These are phyloP conservation scores for Elaeis oleifera DNA, from an alignment of 202 grass and related monocot genomes.

Conservation along the genomic window DNA sequence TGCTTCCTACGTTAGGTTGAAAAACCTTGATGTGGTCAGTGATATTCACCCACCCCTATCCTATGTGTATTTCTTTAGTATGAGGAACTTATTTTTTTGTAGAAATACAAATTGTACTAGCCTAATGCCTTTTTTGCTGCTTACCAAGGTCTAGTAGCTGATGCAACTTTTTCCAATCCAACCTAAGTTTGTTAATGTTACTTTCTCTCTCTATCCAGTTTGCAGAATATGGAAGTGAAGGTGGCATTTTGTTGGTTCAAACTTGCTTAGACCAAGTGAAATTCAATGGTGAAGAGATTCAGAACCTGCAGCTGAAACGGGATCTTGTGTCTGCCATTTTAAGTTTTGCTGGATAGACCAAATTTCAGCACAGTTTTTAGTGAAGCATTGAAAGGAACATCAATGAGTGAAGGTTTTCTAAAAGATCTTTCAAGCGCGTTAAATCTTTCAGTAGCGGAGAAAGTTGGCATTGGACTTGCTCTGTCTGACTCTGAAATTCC, in stretches of 20 bases:
- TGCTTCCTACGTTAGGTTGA: no score
- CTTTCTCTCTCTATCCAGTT: slow-evolving; percentile 37
- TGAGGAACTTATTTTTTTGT: no score
- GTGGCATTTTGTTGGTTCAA: slow-evolving; percentile 57
- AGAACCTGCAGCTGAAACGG: slow-evolving; percentile 28
- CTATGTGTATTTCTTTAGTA: no score
- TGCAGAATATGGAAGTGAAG: slow-evolving; percentile 56
- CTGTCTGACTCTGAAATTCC: slow-evolving; percentile 68
- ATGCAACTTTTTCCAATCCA: not conserved
- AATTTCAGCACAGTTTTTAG: slow-evolving; percentile 49
- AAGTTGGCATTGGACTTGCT: slow-evolving; percentile 58
- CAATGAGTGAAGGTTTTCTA: slow-evolving; percentile 38
- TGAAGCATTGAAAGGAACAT: slow-evolving; percentile 32
- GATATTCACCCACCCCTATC: no score
- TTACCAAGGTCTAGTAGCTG: no score
- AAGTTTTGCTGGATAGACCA: slow-evolving; percentile 55
- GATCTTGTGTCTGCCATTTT: slow-evolving; percentile 40
- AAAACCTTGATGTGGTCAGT: no score
- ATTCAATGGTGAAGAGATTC: slow-evolving; percentile 28
- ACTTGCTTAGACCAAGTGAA: slow-evolving; percentile 62
- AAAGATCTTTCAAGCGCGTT: slow-evolving; percentile 45
- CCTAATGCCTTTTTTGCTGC: no score
- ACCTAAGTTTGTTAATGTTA: slow-evolving; percentile 11
- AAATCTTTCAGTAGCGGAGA: slow-evolving; percentile 49
- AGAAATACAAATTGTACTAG: no score